A percentile compares a stretch with the other conserved stretches of the same genome.
Evolutionary conservation across 176 grass and related monocot species (phyloP).

Genomic region (Zoysia pacifica): DNA sequence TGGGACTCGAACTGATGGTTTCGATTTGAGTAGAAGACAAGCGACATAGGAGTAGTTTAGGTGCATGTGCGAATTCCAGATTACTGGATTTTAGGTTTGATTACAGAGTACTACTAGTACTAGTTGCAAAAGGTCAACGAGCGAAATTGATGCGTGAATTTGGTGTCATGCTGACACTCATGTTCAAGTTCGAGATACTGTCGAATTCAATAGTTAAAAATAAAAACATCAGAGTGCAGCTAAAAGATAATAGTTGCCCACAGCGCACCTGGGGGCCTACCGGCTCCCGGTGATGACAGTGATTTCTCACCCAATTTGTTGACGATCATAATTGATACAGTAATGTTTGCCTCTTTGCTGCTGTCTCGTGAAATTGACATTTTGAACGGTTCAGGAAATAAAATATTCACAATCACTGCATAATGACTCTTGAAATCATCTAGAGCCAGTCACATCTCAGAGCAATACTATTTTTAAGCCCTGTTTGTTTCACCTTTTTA

Average conservation of each 20-base stretch:
- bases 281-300: not conserved
- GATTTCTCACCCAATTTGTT: conserved; percentile 45
- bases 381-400: not conserved
- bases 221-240: not conserved
- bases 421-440: not conserved
- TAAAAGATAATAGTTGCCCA: conserved; percentile 1
- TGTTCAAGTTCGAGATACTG: not conserved
- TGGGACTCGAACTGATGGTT: too few species aligned
- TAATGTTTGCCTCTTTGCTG: conserved; percentile 8
- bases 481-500: too few species aligned
- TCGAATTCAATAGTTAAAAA: not conserved
- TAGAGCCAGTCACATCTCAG: not conserved
- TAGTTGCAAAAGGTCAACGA: not conserved
- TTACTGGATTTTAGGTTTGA: not conserved
- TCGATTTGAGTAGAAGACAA: conserved; percentile 4
- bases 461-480: conserved; percentile 20
- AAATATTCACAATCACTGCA: not conserved
- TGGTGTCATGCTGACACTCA: conserved; percentile 22
- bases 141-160: not conserved
- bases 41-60: not conserved
- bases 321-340: conserved; percentile 23
- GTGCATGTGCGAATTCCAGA: conserved; percentile 12
- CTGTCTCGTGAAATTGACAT: not conserved
- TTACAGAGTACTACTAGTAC: not conserved
- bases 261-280: too few species aligned